Evolutionary conservation across 495 filamentous ascomycete genomes (phyloP).

Genomic region (Penicillium steckii): DNA sequence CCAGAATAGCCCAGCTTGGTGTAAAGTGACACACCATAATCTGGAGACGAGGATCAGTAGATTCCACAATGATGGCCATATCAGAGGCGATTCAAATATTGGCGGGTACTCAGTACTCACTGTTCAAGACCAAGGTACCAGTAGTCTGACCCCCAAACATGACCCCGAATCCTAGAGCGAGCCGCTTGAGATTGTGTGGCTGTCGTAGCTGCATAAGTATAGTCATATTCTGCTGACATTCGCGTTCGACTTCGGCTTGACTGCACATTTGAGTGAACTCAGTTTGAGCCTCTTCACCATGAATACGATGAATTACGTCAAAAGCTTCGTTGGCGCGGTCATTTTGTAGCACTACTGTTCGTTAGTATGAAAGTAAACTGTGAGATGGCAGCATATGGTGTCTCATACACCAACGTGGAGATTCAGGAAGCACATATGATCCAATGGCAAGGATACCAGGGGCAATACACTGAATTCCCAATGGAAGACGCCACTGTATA

Average conservation of each 20-base stretch:
- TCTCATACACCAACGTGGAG: constrained; percentile 35
- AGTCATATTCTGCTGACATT: constrained; percentile 32
- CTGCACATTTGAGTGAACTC: neutral
- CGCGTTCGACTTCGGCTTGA: constrained; percentile 15
- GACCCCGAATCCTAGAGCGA: neutral
- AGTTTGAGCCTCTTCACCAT: constrained; percentile 20
- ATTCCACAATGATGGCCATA: constrained; percentile 33
- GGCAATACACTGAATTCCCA: constrained; percentile 31
- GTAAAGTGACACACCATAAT: neutral
- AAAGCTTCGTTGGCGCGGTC: constrained; percentile 21
- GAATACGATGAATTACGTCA: constrained; percentile 23
- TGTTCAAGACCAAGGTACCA: neutral
- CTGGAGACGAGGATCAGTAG: constrained; percentile 27
- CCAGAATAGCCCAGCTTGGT: neutral
- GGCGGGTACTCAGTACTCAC: no score
- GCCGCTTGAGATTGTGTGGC: neutral
- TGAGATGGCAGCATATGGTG: neutral
- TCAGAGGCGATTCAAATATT: no score
- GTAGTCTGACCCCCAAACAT: neutral
- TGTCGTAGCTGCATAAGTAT: constrained; percentile 20
- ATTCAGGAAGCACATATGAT: constrained; percentile 24
- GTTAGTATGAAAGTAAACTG: no score
- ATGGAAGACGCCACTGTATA: constrained; percentile 32
- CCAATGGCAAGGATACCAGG: constrained; percentile 30
- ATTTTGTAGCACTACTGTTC: neutral